Evolutionary conservation across 140 eudicot species (phyloP).

Genomic region (Oenanthe javanica): DNA sequence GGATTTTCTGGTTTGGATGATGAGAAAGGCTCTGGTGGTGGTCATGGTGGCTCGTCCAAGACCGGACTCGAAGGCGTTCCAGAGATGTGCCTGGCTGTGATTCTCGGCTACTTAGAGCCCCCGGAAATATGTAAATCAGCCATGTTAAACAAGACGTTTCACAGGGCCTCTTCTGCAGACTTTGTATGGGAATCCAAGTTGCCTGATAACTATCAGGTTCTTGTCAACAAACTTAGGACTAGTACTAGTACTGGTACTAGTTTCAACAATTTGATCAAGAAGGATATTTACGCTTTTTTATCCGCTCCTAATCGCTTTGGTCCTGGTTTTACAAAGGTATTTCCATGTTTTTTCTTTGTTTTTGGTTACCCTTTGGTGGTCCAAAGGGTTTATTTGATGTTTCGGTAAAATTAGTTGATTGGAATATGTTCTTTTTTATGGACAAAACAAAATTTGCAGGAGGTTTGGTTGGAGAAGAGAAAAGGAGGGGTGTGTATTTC

Average conservation of each 20-base stretch:
- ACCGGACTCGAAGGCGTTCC: conserved; percentile 49
- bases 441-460: conserved; percentile 24
- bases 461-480: conserved; percentile 60
- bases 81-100: conserved; percentile 56
- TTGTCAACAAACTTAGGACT: conserved; percentile 23
- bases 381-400: background rate
- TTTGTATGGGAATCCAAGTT: conserved; percentile 61
- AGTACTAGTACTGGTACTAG: background rate
- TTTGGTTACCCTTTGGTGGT: background rate
- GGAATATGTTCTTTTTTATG: background rate
- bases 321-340: conserved; percentile 43
- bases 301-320: conserved; percentile 43
- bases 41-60: background rate
- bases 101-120: conserved; percentile 38
- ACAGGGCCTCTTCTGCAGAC: conserved; percentile 58
- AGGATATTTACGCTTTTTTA: conserved; percentile 49
- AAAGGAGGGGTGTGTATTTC: conserved; percentile 48
- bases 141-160: conserved; percentile 26
- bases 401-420: background rate
- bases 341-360: too few relatives aligned
- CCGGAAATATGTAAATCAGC: conserved; percentile 52
- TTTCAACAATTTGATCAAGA: conserved; percentile 19
- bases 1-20: background rate
- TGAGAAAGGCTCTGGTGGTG: background rate
- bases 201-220: conserved; percentile 46